Evolutionary conservation across 495 filamentous ascomycete species (phyloP), one percentile per base, ranked within the genome.

Genomic region (Apiosordaria backusii): DNA sequence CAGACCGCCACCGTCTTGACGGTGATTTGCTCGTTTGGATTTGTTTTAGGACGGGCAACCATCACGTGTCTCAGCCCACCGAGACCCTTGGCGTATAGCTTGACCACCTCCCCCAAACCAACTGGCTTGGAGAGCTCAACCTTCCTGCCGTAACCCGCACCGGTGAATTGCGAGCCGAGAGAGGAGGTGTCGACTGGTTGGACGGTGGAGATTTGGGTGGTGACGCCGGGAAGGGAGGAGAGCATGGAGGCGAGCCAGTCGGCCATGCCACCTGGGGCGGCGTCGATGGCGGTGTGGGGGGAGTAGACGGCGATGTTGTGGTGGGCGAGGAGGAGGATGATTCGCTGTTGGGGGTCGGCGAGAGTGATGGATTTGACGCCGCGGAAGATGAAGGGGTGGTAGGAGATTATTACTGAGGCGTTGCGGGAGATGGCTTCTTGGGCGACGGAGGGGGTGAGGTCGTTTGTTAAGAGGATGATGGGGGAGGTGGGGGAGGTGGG

Each of bases 381-480:
- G 67, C 87, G 86, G 85, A 98, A 99, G 71, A 99, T 98, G 71
- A 98, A 93, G 9, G 95, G 95, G 76, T 99, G 95, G 73, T 99
- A 99, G 67, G 91, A 87, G 24, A 99, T 83, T 64, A 99, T 86
- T 61, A 93, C 83, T 0, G 90, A 96, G 68, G 88, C 88, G 57
- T 85, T 83, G 62, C 88, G 84, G 25, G 81, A 76, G 63, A 99
- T 92, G 57, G 95, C 95, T 76, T 99, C 95, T 63, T 97, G 89
- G 23, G 88, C 93, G n/a, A 99, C 95, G 2, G 86, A 85, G 61
- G 85, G 86, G 0, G 95, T 98, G 25, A 99, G 84, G 77, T 99
- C 95, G 72, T 97, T 92, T 16, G 95, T 91, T 35, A 99, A 83
- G 29, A 99, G 88, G 61, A 94, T 91, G 1, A 52, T 64, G 0